Conservation (phyloP, 306 rosid species). For the Trifolium repens region DNA sequence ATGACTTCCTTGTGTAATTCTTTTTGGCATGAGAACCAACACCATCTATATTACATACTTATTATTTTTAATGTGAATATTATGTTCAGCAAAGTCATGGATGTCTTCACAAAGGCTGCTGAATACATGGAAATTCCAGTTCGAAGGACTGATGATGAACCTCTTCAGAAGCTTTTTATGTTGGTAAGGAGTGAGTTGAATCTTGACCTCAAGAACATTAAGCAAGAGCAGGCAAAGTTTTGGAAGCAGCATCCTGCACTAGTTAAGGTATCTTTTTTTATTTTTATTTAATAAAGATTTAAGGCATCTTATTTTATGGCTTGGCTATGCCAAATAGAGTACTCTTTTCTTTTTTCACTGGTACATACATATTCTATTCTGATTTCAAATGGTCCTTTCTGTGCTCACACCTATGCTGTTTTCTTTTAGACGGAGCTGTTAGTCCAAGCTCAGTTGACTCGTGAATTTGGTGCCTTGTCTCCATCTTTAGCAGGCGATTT, state of each 20-base stretch:
- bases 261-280: constrained; percentile 73
- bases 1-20: background rate
- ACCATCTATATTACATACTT: constrained; percentile 6
- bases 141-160: constrained; percentile 92
- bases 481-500: constrained; percentile 84
- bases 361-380: constrained; percentile 22
- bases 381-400: constrained; percentile 34
- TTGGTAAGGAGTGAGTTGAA: constrained; percentile 96
- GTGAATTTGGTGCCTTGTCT: constrained; percentile 69
- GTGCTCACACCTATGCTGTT: constrained; percentile 44
- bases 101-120: constrained; percentile 93
- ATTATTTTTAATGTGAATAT: constrained; percentile 8
- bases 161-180: constrained; percentile 95
- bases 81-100: constrained; percentile 92
- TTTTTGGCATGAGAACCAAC: constrained; percentile 11
- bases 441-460: constrained; percentile 96
- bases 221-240: constrained; percentile 99
- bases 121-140: constrained; percentile 96
- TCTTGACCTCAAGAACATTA: constrained; percentile 96
- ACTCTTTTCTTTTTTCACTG: background rate
- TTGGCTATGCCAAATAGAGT: background rate
- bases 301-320: constrained; percentile 24
- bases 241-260: constrained; percentile 99
- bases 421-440: constrained; percentile 84
- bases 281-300: no score